A percentile compares a stretch with the other conserved stretches of the same genome.
phyloP scores from a whole-genome alignment of 2,329 filamentous ascomycete species.

The Colletotrichum neosansevieriae region DNA sequence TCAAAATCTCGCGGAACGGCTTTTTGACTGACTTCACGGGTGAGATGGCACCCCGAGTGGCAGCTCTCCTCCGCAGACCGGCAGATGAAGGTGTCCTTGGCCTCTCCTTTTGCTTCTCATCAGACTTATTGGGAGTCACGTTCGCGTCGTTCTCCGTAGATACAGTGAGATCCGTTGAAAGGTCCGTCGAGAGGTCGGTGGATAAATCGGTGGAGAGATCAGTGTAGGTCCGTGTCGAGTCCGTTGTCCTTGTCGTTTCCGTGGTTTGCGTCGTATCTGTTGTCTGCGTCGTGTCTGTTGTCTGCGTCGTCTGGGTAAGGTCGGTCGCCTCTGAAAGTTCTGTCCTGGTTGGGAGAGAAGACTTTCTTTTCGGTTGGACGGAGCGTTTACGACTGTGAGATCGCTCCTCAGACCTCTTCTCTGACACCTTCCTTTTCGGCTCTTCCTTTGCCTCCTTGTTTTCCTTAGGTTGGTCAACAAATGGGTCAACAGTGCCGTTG shows the following conservation, averaged over 20 bases:
- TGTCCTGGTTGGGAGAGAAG: conserved; percentile 44
- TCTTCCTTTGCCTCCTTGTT: conserved; percentile 39
- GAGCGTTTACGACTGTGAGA: conserved; percentile 43
- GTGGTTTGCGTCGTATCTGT: conserved; percentile 35
- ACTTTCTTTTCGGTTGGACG: conserved; percentile 42
- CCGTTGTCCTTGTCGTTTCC: conserved; percentile 34
- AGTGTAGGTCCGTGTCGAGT: conserved; percentile 33
- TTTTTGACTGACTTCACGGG: conserved; percentile 63
- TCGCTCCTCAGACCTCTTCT: conserved; percentile 47
- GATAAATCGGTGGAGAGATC: conserved; percentile 16
- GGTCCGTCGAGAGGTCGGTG: conserved; percentile 11
- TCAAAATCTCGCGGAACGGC: conserved; percentile 68
- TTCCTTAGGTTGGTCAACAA: conserved; percentile 57
- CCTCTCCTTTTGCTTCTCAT: conserved; percentile 40
- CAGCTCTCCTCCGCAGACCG: conserved; percentile 67
- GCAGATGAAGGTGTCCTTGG: conserved; percentile 50
- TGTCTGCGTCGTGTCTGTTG: conserved; percentile 29
- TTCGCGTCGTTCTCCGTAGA: conserved; percentile 39
- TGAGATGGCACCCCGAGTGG: conserved; percentile 63
- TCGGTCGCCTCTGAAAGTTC: conserved; percentile 40
- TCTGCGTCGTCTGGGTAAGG: conserved; percentile 28
- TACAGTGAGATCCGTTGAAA: conserved; percentile 29
- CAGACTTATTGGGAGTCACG: conserved; percentile 19
- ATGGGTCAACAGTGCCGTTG: conserved; percentile 72
- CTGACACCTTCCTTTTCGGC: conserved; percentile 49